Base-by-base conservation (phyloP, 139 green algal genomes). In the Raphidocelis subcapitata region DNA sequence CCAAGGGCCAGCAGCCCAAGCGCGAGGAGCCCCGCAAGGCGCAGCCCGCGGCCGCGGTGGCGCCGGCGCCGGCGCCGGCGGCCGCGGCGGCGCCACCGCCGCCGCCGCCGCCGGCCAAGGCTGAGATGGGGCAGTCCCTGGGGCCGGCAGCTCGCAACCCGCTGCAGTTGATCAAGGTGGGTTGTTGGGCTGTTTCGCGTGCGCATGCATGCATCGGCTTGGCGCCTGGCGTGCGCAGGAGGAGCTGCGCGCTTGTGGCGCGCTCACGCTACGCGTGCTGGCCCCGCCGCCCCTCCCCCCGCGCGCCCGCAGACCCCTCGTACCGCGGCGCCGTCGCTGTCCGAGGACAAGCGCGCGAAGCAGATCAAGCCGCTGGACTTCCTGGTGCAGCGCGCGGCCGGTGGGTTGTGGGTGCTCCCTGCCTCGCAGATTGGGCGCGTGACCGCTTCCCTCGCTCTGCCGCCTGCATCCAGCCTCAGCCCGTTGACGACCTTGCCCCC, bases 151-250 rank as follows among this genome's bases (percentile, higher is more conserved):
- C 49, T 10, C 74, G 86, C 49, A 86, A 94, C 79, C 87, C 91
- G 0, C 83, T 96, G 61, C 77, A 89, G 29, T 57, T 96, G 2
- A 90, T 96, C 74, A 90, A 92, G 81, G 75, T 79, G n/a, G 0
- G 56, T n/a, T 41, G 8, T 49, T 49, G 8, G 41, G 8, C 54
- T 61, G 47, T 21, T 41, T 62, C 35, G 44, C 8, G 41, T 49
- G 41, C 12, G 41, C 41, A 49, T 49, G 41, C 41, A 8, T 49
- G 8, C 8, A 12, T 20, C 8, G 8, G 12, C 41, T 8, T 49
- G 41, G 8, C n/a, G n/a, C n/a, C n/a, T n/a, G n/a, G n/a, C n/a
- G n/a, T n/a, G n/a, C n/a, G n/a, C n/a, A n/a, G n/a, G n/a, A 49
- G 41, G 8, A 49, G 41, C 41, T 49, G 12, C 41, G 41, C 41